A percentile compares a stretch with the other conserved stretches of the same genome.
These are phyloP conservation scores for Circinella umbellata DNA, from an alignment of 371 early-diverging fungal genomes.

Conservation along the genomic window DNA sequence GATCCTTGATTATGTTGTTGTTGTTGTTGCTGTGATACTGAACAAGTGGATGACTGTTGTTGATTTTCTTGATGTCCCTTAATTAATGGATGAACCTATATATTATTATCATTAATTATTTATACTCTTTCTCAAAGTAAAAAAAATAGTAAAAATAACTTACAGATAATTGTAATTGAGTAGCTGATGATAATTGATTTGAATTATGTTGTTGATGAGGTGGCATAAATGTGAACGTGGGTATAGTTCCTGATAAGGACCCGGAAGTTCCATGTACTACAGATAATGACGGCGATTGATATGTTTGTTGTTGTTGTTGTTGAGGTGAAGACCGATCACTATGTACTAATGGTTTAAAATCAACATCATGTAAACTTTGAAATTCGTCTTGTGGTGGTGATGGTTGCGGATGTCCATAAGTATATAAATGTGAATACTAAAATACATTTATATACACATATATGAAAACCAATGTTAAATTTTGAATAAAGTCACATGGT, in stretches of 20 bases:
- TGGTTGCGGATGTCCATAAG: background rate
- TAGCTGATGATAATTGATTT: background rate
- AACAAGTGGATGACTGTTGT: too few relatives aligned
- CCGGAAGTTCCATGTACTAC: constrained; percentile 13
- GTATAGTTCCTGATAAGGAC: constrained; percentile 14
- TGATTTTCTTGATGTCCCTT: background rate
- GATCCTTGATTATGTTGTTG: constrained; percentile 3
- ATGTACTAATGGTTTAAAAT: background rate
- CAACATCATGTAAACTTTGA: background rate
- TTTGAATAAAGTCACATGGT: too few relatives aligned
- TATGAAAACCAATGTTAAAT: too few relatives aligned
- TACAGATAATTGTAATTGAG: constrained; percentile 10
- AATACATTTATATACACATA: too few relatives aligned
- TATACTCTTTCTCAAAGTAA: too few relatives aligned
- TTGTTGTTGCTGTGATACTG: background rate
- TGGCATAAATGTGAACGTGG: constrained; percentile 17
- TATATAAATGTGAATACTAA: background rate
- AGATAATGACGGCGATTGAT: background rate
- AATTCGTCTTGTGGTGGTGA: background rate
- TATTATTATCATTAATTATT: too few relatives aligned
- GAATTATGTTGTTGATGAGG: constrained; percentile 8
- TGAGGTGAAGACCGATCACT: background rate
- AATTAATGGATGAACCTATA: background rate
- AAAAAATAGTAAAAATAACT: background rate
- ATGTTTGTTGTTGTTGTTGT: constrained; percentile 1